Evolutionary conservation across 2,329 filamentous ascomycete species (phyloP).

Genomic region (Colletotrichum echinochloae): DNA sequence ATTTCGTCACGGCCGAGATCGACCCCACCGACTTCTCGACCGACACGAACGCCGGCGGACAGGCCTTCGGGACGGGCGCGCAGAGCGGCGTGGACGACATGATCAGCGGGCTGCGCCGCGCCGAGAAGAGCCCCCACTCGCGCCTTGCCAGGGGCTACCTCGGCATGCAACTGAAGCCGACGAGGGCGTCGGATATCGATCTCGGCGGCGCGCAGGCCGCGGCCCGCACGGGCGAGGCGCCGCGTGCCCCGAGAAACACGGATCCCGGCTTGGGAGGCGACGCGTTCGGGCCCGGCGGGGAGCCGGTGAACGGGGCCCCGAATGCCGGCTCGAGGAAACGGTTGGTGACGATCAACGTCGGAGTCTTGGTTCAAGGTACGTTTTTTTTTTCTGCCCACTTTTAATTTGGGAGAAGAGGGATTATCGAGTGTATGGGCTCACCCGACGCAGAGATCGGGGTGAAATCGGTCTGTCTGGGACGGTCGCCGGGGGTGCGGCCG

Average conservation of each 20-base stretch:
- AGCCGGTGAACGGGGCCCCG: neutral
- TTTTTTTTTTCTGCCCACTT: neutral
- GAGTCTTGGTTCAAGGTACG: conserved; percentile 48
- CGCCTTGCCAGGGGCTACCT: neutral
- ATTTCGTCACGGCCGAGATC: conserved; percentile 71
- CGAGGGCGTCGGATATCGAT: neutral
- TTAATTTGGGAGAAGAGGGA: neutral
- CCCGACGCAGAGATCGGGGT: conserved; percentile 49
- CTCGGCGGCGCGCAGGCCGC: conserved; percentile 3
- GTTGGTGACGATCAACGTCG: conserved; percentile 51
- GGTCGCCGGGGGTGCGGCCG: conserved; percentile 53
- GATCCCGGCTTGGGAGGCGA: conserved; percentile 23
- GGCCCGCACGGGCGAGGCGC: neutral
- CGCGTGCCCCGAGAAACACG: neutral
- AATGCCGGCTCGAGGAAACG: conserved; percentile 44
- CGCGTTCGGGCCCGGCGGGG: neutral
- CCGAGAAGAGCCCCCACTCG: neutral
- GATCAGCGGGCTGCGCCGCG: neutral
- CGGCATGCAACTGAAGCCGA: neutral
- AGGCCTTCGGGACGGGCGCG: neutral
- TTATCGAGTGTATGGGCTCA: conserved; percentile 7
- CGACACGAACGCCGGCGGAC: neutral
- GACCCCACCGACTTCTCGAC: conserved; percentile 55
- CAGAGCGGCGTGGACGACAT: conserved; percentile 2
- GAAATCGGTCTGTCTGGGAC: conserved; percentile 54